phyloP scores from a whole-genome alignment of 257 asterid genomes.

The Solanum gracilifrons region DNA sequence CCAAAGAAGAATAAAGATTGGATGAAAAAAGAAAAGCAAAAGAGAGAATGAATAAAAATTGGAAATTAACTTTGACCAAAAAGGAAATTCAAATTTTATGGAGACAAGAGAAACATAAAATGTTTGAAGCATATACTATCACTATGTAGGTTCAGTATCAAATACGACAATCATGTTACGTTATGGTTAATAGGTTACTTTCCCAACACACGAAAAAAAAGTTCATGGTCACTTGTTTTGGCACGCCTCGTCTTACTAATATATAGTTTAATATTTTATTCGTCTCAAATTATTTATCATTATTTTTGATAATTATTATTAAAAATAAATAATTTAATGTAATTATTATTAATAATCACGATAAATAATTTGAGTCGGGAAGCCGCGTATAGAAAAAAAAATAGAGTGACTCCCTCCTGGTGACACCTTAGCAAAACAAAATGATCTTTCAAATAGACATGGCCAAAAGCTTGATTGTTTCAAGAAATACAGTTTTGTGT shows the following conservation, averaged over 20 bases:
- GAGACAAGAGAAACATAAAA: not conserved
- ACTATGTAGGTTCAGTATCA: not conserved
- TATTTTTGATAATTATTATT: not conserved
- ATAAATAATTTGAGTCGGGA: rapidly evolving
- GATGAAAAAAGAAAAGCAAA: not conserved
- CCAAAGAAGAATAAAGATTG: not conserved
- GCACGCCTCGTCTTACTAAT: not conserved
- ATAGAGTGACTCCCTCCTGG: not conserved
- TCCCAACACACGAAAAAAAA: not conserved
- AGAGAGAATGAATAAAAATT: not conserved
- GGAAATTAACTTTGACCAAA: not conserved
- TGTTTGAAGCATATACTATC: not conserved
- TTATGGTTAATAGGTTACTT: not conserved
- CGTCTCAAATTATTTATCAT: rapidly evolving
- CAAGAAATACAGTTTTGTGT: not conserved
- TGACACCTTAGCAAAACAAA: not conserved
- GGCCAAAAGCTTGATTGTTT: not conserved
- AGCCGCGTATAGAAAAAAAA: rapidly evolving
- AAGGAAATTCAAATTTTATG: not conserved
- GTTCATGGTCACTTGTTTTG: not conserved
- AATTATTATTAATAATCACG: too few species aligned
- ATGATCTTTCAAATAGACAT: not conserved
- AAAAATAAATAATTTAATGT: too few species aligned
- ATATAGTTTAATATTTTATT: not conserved
- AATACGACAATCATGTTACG: not conserved